A percentile compares a stretch with the other conserved stretches of the same genome.
phyloP scores from a whole-genome alignment of 352 stramenopile species.

The Chrysophaeum taylorii region DNA sequence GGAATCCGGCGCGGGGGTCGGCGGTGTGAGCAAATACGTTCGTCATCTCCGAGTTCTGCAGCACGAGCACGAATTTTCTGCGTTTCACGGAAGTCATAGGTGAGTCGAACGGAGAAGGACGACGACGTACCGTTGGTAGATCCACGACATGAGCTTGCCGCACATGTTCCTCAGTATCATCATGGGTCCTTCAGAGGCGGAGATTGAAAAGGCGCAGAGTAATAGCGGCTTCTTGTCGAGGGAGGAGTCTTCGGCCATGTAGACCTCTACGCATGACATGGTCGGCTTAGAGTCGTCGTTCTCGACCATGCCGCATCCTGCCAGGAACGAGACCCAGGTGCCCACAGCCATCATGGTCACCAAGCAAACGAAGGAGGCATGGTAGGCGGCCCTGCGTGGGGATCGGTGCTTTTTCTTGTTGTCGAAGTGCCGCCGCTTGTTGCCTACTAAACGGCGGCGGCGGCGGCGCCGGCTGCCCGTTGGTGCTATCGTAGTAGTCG shows the following conservation, averaged over 20 bases:
- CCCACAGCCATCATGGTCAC: neutral
- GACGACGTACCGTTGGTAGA: neutral
- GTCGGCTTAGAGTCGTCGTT: neutral
- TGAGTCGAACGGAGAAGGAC: no score
- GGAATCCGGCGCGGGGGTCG: no score
- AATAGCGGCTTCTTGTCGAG: neutral
- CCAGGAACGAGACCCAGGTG: neutral
- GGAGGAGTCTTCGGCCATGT: neutral
- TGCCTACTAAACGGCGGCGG: no score
- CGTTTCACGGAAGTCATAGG: no score
- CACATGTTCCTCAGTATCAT: slow-evolving; percentile 8
- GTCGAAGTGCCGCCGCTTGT: neutral
- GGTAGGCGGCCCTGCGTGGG: neutral
- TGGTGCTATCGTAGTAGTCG: no score
- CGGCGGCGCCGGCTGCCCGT: no score
- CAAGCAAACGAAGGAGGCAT: neutral
- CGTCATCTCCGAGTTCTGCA: no score
- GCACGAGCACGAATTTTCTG: no score
- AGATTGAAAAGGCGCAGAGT: slow-evolving; percentile 6
- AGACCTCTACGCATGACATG: neutral
- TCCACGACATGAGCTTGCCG: slow-evolving; percentile 5
- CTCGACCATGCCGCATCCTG: neutral
- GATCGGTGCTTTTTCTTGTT: neutral
- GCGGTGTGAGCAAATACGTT: no score
- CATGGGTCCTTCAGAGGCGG: neutral